Conservation (phyloP, 805 yeast species). For the Candida chauliodis region DNA sequence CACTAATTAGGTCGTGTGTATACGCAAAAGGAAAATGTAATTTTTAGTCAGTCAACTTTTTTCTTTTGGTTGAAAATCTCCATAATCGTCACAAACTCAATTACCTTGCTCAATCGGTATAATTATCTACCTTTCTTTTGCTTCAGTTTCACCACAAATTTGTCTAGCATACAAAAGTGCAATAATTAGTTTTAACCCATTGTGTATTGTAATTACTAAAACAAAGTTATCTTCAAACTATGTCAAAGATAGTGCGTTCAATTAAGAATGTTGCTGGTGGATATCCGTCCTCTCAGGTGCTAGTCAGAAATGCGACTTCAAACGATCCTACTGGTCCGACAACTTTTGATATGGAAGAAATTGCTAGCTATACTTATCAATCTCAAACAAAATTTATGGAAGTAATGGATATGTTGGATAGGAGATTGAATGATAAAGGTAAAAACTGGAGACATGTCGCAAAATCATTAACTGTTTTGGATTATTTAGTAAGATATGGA, state of each 20-base stretch:
- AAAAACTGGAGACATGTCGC: conserved; percentile 97
- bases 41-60: conserved; percentile 5
- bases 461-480: conserved; percentile 84
- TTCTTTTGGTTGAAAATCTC: background rate
- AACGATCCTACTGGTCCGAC: conserved; percentile 87
- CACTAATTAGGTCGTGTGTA: conserved; percentile 3
- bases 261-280: conserved; percentile 90
- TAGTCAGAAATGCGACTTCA: conserved; percentile 89
- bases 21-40: background rate
- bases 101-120: too few relatives aligned
- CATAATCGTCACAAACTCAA: conserved; percentile 1
- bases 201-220: too few relatives aligned
- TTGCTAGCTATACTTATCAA: conserved; percentile 71
- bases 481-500: conserved; percentile 80
- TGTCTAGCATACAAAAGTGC: too few relatives aligned
- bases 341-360: conserved; percentile 75
- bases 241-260: conserved; percentile 81
- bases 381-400: conserved; percentile 71
- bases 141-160: background rate
- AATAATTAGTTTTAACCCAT: too few relatives aligned
- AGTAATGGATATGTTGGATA: conserved; percentile 90
- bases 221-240: conserved; percentile 20
- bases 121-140: background rate
- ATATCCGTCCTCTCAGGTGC: conserved; percentile 77
- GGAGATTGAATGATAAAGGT: conserved; percentile 91